phyloP scores from a whole-genome alignment of 208 protist species.

The Crithidia bombi region DNA sequence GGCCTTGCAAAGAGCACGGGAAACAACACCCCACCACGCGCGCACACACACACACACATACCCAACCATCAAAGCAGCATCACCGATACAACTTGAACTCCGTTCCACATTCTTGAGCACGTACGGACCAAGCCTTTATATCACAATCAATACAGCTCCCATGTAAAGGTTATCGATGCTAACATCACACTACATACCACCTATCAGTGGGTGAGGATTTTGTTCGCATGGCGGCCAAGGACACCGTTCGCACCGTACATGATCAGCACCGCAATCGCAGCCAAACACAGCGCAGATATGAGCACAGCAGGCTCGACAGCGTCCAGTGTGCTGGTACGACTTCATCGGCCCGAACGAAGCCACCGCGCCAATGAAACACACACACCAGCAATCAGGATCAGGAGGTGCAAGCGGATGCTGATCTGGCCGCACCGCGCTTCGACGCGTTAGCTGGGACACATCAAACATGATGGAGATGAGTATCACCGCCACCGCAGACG shows the following conservation, averaged over 20 bases:
- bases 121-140: too few relatives aligned
- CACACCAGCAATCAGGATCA: conserved; percentile 40
- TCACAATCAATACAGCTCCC: too few relatives aligned
- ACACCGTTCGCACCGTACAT: conserved; percentile 39
- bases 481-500: conserved; percentile 37
- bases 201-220: conserved; percentile 18
- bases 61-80: too few relatives aligned
- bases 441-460: conserved; percentile 36
- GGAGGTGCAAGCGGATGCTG: conserved; percentile 43
- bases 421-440: conserved; percentile 42
- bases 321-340: conserved; percentile 49
- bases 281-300: conserved; percentile 30
- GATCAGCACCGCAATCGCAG: conserved; percentile 33
- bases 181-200: not conserved
- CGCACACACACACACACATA: too few relatives aligned
- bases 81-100: too few relatives aligned
- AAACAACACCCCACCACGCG: too few relatives aligned
- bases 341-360: conserved; percentile 41
- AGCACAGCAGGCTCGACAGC: conserved; percentile 36
- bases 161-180: too few relatives aligned
- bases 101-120: too few relatives aligned
- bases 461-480: conserved; percentile 45
- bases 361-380: conserved; percentile 41
- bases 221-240: conserved; percentile 22
- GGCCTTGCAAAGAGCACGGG: too few relatives aligned